Base-by-base conservation (phyloP, 2,329 filamentous ascomycete genomes). In the Acarospora socialis region DNA sequence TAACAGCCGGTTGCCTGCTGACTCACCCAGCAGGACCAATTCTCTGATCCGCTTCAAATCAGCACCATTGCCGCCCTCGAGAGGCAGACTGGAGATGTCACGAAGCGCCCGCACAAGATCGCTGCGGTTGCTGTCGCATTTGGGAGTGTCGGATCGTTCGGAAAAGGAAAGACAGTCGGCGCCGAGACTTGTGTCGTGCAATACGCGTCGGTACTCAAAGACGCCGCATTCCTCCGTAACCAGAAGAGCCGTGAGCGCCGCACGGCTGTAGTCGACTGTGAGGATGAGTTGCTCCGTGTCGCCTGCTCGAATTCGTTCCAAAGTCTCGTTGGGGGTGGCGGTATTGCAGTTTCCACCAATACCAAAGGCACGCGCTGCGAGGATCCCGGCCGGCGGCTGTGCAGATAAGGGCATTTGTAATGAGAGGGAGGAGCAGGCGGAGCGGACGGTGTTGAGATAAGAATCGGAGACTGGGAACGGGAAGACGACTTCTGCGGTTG, bases 191-290 rank as follows among this genome's bases (percentile, higher is more conserved):
- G 21, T 32, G 21, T 32, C 21, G 30, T 32, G 30, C 17, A 32
- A 32, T 32, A 32, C 30, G 19, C 30, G 30, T 21, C 30, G 30
- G 21, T 13, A 21, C 21, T 32, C 30, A 15, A 32, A 32, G 9
- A 32, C 30, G 30, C 30, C 17, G 21, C 30, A 32, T 6, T 32
- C 30, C 17, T 32, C 30, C 5, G 13, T 6, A 6, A 32, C 19
- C 18, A 32, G 18, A 10, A 32, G 30, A n/a, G 19, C 21, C 21
- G 30, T 32, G 12, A 32, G 18, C n/a, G 30, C 30, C 21, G 30
- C 30, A 14, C 30, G 30, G 21, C 15, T 32, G 30, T 32, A 32
- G 30, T 27, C 30, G 30, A 32, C 15, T 32, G 16, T 32, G 30
- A 32, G 30, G 30, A 32, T 32, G 18, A 32, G 30, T 15, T 32